phyloP scores from a whole-genome alignment of 441 rosid species.

The Jatropha podagrica region DNA sequence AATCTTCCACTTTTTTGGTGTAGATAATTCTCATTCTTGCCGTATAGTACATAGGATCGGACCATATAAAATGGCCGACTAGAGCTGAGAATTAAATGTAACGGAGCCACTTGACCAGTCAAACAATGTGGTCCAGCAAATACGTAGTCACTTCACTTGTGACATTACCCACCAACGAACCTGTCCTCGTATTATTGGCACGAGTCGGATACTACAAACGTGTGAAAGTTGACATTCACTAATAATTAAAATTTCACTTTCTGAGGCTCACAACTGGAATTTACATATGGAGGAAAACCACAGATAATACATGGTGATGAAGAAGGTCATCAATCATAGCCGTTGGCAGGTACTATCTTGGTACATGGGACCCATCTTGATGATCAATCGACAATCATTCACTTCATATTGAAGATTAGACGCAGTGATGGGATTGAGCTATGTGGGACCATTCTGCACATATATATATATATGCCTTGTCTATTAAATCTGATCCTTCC shows the following conservation, averaged over 20 bases:
- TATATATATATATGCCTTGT: not conserved
- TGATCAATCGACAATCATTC: conserved; percentile 22
- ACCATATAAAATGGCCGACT: not conserved
- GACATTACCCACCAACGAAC: not conserved
- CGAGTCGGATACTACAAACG: not conserved
- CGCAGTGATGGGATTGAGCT: not conserved
- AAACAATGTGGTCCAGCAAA: not conserved
- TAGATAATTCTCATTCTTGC: too few relatives aligned
- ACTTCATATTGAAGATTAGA: conserved; percentile 23
- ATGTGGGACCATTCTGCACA: not conserved
- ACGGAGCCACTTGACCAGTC: conserved; percentile 7
- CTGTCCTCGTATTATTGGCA: not conserved
- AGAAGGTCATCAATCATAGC: conserved; percentile 23
- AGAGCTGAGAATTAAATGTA: not conserved
- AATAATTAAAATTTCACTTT: not conserved
- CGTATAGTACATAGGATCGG: too few relatives aligned
- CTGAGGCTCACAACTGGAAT: not conserved
- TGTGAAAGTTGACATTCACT: not conserved
- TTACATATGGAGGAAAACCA: too few relatives aligned
- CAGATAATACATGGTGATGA: not conserved
- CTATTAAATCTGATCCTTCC: conserved; percentile 18
- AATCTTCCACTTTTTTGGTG: too few relatives aligned
- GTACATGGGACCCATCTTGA: conserved; percentile 15
- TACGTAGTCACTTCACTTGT: not conserved
- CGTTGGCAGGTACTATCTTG: conserved; percentile 22